Conservation (phyloP, 2,329 filamentous ascomycete genomes). For the Cryphonectria radicalis region DNA sequence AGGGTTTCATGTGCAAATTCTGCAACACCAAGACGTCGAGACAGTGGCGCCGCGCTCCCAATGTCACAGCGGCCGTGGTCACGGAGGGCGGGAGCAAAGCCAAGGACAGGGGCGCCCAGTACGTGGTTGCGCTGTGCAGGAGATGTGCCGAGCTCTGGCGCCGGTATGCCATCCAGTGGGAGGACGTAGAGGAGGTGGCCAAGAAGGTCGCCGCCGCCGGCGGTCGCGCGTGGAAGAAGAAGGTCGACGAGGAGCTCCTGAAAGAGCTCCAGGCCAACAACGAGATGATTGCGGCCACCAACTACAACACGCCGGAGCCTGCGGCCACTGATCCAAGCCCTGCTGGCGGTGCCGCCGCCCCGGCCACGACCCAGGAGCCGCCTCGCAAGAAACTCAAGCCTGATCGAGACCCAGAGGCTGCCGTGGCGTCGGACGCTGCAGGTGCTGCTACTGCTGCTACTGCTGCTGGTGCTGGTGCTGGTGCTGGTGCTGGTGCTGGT, state of each 20-base stretch:
- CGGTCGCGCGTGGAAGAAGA: constrained; percentile 82
- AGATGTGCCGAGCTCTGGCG: constrained; percentile 94
- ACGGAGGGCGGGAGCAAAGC: constrained; percentile 66
- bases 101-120: constrained; percentile 77
- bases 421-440: constrained; percentile 49
- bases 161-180: constrained; percentile 94
- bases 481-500: constrained; percentile 41
- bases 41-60: constrained; percentile 91
- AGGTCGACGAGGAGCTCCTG: constrained; percentile 87
- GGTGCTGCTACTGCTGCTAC: constrained; percentile 42
- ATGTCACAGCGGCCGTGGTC: constrained; percentile 71
- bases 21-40: constrained; percentile 79
- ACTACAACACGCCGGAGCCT: constrained; percentile 44
- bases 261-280: constrained; percentile 72
- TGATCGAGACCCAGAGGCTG: constrained; percentile 51
- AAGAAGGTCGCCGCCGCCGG: constrained; percentile 84
- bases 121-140: constrained; percentile 82
- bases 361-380: constrained; percentile 50
- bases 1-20: constrained; percentile 91
- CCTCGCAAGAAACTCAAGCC: constrained; percentile 70
- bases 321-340: constrained; percentile 27
- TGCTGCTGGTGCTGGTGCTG: constrained; percentile 43
- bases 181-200: constrained; percentile 86
- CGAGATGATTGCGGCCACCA: constrained; percentile 57
- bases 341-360: constrained; percentile 37